Evolutionary conservation across 2,329 filamentous ascomycete genomes (phyloP).

Genomic region (Fusarium torreyae): DNA sequence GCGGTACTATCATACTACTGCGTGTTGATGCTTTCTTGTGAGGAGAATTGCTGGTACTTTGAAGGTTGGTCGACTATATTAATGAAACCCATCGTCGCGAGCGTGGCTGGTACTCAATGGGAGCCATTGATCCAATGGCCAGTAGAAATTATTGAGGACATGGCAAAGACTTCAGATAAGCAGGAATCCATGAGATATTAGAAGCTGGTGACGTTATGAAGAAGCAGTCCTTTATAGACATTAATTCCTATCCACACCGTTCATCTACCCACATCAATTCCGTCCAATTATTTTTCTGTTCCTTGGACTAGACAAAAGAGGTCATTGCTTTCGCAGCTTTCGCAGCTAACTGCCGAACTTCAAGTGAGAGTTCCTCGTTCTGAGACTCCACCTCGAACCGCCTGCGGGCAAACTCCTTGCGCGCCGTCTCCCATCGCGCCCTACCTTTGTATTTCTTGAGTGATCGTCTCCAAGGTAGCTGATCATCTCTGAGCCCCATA

Average conservation of each 20-base stretch:
- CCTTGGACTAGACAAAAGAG: too few species aligned
- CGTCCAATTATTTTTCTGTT: too few species aligned
- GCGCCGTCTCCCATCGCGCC: conserved; percentile 22
- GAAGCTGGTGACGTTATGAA: too few species aligned
- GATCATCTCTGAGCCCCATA: neutral
- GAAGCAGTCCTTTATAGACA: too few species aligned
- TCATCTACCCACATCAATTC: too few species aligned
- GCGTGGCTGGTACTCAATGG: conserved; percentile 1
- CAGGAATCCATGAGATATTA: neutral
- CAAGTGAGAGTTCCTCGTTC: rapidly evolving
- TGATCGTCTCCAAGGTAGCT: conserved; percentile 17
- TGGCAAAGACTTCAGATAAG: neutral
- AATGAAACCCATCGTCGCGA: conserved; percentile 3
- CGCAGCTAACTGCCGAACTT: neutral
- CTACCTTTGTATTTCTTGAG: neutral
- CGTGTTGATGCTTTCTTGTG: conserved; percentile 8
- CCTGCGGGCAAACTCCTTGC: conserved; percentile 4
- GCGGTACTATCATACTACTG: conserved; percentile 17
- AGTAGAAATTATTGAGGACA: neutral
- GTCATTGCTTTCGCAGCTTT: neutral
- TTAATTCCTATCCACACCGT: too few species aligned
- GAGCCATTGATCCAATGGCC: conserved; percentile 18
- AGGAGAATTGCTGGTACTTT: conserved; percentile 17
- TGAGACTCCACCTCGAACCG: conserved; percentile 16
- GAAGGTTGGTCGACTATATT: conserved; percentile 6